Conservation (phyloP, 352 stramenopile species). For the Pythium phragmitis region DNA sequence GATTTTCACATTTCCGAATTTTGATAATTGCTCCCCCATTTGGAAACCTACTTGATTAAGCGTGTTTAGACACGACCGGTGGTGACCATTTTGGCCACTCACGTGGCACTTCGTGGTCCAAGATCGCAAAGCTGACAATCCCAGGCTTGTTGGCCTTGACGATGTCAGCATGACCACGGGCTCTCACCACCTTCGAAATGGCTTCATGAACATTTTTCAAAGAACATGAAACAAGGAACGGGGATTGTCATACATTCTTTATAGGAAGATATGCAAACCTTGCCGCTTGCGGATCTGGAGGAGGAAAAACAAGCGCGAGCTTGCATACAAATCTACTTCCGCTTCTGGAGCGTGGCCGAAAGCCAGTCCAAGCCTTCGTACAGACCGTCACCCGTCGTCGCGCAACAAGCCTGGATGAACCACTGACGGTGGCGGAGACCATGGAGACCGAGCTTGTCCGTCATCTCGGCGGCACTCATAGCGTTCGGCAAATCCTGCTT, state of each 20-base stretch:
- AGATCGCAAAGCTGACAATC: conserved; percentile 1
- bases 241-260: conserved; percentile 4
- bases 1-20: background rate
- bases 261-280: conserved; percentile 1
- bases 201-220: background rate
- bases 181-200: too few species aligned
- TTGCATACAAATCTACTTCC: conserved; percentile 62
- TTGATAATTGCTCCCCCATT: background rate
- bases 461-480: conserved; percentile 98
- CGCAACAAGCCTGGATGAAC: conserved; percentile 99
- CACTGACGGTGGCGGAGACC: conserved; percentile 96
- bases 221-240: background rate
- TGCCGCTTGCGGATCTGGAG: background rate
- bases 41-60: background rate
- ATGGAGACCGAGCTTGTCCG: conserved; percentile 98
- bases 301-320: background rate
- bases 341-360: conserved; percentile 81
- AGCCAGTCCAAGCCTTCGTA: conserved; percentile 99
- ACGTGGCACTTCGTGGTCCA: background rate
- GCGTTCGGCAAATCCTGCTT: conserved; percentile 99
- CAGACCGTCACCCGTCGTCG: conserved; percentile 97
- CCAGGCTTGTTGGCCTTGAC: too few species aligned
- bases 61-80: background rate
- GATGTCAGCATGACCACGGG: too few species aligned
- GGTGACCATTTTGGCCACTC: background rate